Evolutionary conservation across 1,284 basidiomycete species (phyloP).

Genomic region (Chiua sp.): DNA sequence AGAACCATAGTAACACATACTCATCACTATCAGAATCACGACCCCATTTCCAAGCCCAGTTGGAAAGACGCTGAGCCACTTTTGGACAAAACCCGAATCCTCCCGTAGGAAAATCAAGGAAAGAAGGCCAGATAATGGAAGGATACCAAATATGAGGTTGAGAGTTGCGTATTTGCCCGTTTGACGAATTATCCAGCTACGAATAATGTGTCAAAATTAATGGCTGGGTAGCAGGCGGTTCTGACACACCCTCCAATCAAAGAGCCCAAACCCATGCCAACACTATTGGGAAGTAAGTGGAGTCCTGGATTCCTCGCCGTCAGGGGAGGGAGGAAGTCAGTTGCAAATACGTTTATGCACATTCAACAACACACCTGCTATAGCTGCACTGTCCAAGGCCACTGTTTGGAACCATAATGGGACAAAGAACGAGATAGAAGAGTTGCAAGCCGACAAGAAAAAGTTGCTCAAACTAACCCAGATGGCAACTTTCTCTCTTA

Average conservation of each 20-base stretch:
- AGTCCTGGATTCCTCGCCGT: conserved; percentile 7
- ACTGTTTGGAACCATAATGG: conserved; percentile 27
- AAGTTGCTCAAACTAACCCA: conserved; percentile 22
- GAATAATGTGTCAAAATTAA: neutral
- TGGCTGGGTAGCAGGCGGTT: no score
- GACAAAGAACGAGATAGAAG: conserved; percentile 18
- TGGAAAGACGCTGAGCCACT: conserved; percentile 22
- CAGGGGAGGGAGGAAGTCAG: neutral
- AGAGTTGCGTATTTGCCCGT: conserved; percentile 20
- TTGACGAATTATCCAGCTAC: conserved; percentile 21
- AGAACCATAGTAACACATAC: conserved; percentile 1
- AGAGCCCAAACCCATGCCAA: conserved; percentile 21
- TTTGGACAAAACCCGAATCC: conserved; percentile 10
- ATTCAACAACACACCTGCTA: conserved; percentile 12
- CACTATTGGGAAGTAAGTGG: conserved; percentile 21
- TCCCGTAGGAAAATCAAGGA: conserved; percentile 11
- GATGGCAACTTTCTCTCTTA: conserved; percentile 14
- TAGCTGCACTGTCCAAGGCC: conserved; percentile 14
- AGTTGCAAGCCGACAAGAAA: conserved; percentile 21
- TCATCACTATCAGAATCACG: conserved; percentile 15
- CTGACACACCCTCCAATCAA: conserved; percentile 9
- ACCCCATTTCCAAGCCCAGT: conserved; percentile 18
- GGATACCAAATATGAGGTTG: conserved; percentile 17
- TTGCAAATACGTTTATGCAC: neutral
- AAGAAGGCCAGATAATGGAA: conserved; percentile 16